phyloP scores from a whole-genome alignment of 176 grass and related monocot genomes.

The Otatea glauca region DNA sequence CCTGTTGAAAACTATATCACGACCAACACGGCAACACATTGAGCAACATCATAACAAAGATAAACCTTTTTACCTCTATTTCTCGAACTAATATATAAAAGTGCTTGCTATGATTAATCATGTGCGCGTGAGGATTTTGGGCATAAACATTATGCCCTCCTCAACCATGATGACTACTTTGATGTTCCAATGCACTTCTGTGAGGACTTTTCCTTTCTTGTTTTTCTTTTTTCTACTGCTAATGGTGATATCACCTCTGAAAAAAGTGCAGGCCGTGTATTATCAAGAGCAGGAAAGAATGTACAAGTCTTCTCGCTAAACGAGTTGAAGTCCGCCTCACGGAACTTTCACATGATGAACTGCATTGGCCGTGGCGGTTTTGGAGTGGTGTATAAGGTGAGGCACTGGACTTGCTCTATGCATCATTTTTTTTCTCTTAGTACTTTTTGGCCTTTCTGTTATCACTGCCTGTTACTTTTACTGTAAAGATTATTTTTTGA shows the following conservation, averaged over 20 bases:
- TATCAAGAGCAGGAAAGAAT: constrained; percentile 52
- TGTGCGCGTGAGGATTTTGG: not conserved
- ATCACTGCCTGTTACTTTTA: constrained; percentile 17
- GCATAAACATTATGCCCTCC: not conserved
- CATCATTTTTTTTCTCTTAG: not conserved
- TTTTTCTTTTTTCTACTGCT: not conserved
- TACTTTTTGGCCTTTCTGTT: constrained; percentile 18
- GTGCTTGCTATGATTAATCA: not conserved
- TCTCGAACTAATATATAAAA: not conserved
- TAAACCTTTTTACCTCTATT: not conserved
- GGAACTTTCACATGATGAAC: constrained; percentile 57
- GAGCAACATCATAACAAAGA: not conserved
- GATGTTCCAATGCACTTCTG: constrained; percentile 21
- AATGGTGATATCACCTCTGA: constrained; percentile 36
- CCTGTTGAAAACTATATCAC: constrained; percentile 10
- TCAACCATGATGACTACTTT: constrained; percentile 25
- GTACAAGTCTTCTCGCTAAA: constrained; percentile 55
- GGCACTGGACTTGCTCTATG: constrained; percentile 15
- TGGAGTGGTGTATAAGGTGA: constrained; percentile 61
- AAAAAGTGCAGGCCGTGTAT: constrained; percentile 44
- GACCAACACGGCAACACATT: not conserved
- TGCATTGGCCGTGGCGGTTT: constrained; percentile 65
- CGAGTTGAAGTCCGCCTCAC: constrained; percentile 53
- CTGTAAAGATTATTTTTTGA: not conserved
- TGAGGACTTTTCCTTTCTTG: constrained; percentile 11